These are phyloP conservation scores for Nemania abortiva DNA, from an alignment of 2,329 filamentous ascomycete genomes.

Conservation along the genomic window DNA sequence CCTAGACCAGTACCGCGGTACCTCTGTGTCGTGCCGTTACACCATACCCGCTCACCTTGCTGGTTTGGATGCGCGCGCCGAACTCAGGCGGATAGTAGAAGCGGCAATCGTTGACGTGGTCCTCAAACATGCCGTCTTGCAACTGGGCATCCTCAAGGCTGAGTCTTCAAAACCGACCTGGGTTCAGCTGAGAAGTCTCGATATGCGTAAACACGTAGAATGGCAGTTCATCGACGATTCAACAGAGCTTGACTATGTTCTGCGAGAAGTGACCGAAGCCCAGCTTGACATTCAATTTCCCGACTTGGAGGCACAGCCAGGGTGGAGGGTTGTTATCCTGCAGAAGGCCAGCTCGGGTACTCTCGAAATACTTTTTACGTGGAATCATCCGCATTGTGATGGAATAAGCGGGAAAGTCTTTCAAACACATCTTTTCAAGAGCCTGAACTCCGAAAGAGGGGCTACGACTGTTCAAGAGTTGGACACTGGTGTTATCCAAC, in stretches of 20 bases:
- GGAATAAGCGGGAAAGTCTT: conserved; percentile 42
- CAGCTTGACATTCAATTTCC: no score
- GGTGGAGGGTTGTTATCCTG: no score
- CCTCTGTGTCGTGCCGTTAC: background rate
- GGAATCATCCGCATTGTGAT: conserved; percentile 44
- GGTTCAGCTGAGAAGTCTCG: background rate
- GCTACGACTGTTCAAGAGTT: no score
- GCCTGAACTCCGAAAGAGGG: conserved; percentile 24
- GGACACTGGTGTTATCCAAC: no score
- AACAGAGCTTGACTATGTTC: background rate
- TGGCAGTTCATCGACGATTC: background rate
- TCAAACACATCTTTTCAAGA: conserved; percentile 19
- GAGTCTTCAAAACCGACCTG: no score
- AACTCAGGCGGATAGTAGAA: no score
- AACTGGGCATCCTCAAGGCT: no score
- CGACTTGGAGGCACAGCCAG: no score
- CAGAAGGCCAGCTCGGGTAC: background rate
- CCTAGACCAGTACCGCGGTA: conserved; percentile 5
- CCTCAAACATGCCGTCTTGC: no score
- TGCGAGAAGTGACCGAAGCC: background rate
- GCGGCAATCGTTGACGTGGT: no score
- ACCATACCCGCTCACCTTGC: background rate
- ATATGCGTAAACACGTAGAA: background rate
- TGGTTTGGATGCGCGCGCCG: no score
- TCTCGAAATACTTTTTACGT: conserved; percentile 40